Evolutionary conservation across 139 green algal species (phyloP).

Genomic region (Pseudopediastrum boryanum): DNA sequence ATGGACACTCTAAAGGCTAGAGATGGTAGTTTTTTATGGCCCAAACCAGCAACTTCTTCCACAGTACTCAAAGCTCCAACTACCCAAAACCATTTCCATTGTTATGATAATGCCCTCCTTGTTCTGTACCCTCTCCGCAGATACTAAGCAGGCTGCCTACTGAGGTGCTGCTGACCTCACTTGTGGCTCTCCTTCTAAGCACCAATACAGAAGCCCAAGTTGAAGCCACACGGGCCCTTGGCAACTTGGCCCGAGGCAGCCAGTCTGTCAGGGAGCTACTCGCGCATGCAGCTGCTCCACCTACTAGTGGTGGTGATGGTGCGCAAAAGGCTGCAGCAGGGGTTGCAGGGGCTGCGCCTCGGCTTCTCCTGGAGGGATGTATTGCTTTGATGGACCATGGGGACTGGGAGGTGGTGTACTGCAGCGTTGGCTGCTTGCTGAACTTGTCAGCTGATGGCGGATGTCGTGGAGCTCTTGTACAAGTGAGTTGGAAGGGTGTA

Average conservation of each 20-base stretch:
- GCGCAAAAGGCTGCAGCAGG: neutral
- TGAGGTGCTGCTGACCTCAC: conserved; percentile 36
- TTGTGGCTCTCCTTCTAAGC: conserved; percentile 57
- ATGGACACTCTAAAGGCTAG: no score
- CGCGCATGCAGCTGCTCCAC: neutral
- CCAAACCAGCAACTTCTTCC: no score
- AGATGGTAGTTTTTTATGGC: no score
- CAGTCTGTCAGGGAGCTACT: neutral
- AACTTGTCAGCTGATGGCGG: conserved; percentile 12
- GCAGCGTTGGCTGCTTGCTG: conserved; percentile 4
- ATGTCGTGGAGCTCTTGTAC: neutral
- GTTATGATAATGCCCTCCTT: no score
- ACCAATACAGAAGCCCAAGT: conserved; percentile 59
- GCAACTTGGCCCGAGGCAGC: conserved; percentile 53
- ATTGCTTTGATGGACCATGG: conserved; percentile 58
- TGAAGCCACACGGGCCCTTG: conserved; percentile 56
- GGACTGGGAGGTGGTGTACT: conserved; percentile 56
- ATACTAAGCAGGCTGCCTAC: conserved; percentile 28
- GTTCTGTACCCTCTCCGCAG: no score
- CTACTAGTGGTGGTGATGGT: neutral
- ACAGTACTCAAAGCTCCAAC: no score
- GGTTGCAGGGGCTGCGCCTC: neutral
- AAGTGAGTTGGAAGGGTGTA: no score
- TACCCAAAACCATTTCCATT: no score
- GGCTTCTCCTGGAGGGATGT: conserved; percentile 54